Conservation (phyloP, 805 yeast genomes). For the Blastobotrys parvus region DNA sequence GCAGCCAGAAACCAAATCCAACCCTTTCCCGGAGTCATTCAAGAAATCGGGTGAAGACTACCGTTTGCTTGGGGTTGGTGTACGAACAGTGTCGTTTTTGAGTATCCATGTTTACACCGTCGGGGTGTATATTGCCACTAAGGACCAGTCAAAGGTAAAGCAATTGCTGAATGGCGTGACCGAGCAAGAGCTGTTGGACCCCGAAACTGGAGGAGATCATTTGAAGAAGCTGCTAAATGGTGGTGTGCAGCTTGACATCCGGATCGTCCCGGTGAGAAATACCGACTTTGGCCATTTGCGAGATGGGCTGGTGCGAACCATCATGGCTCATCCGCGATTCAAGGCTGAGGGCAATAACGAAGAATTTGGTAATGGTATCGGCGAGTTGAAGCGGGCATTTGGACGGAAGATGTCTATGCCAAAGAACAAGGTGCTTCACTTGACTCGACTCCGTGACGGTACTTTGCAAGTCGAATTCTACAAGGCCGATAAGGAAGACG, state of each 20-base stretch:
- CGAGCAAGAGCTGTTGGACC: slow-evolving; percentile 32
- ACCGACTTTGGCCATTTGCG: slow-evolving; percentile 85
- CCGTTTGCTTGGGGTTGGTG: slow-evolving; percentile 68
- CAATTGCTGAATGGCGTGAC: slow-evolving; percentile 15
- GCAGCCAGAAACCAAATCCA: slow-evolving; percentile 29
- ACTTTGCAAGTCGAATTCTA: slow-evolving; percentile 37
- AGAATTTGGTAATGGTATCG: slow-evolving; percentile 51
- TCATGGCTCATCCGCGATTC: slow-evolving; percentile 57
- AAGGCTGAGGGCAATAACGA: slow-evolving; percentile 36
- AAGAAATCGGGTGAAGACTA: slow-evolving; percentile 30
- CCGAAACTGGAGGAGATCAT: slow-evolving; percentile 42
- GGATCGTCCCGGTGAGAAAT: slow-evolving; percentile 80
- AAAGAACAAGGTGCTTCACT: slow-evolving; percentile 57
- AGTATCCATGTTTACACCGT: slow-evolving; percentile 78
- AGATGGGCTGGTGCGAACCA: slow-evolving; percentile 81
- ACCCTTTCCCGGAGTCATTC: slow-evolving; percentile 25
- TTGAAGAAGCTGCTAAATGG: slow-evolving; percentile 49
- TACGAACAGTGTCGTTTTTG: slow-evolving; percentile 74
- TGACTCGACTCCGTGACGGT: slow-evolving; percentile 47
- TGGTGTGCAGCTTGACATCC: slow-evolving; percentile 55
- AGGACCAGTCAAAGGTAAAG: slow-evolving; percentile 35
- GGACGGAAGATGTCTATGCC: slow-evolving; percentile 62
- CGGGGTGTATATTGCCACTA: slow-evolving; percentile 67
- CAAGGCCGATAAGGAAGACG: slow-evolving; percentile 30
- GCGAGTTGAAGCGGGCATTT: slow-evolving; percentile 56